Conservation (phyloP, 2,329 filamentous ascomycete species). For the Paraphaeosphaeria sporulosa region DNA sequence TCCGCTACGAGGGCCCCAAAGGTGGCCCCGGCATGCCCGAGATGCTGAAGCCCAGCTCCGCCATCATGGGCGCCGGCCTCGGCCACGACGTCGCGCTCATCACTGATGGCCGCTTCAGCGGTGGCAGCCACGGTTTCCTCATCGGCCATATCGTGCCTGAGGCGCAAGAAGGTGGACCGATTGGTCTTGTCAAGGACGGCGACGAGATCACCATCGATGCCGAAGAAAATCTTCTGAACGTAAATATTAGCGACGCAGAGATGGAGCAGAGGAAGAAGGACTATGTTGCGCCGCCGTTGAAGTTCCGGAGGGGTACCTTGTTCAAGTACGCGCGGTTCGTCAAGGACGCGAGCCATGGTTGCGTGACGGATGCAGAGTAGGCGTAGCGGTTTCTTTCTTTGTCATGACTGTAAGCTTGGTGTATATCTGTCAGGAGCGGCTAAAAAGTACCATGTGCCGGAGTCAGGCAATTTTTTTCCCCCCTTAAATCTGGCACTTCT, state of each 20-base stretch:
- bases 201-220: constrained; percentile 85
- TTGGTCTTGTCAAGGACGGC: constrained; percentile 81
- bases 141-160: constrained; percentile 90
- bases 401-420: constrained; percentile 5
- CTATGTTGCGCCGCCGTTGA: constrained; percentile 62
- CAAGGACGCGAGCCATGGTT: constrained; percentile 65
- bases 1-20: constrained; percentile 77
- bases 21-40: constrained; percentile 78
- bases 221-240: constrained; percentile 71
- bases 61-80: constrained; percentile 76
- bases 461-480: constrained; percentile 11
- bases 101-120: constrained; percentile 79
- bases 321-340: constrained; percentile 67
- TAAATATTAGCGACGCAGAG: constrained; percentile 72
- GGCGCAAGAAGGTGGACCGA: constrained; percentile 84
- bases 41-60: constrained; percentile 75
- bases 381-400: neutral
- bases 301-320: constrained; percentile 66
- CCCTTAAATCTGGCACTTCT: constrained; percentile 4
- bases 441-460: constrained; percentile 4
- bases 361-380: constrained; percentile 61
- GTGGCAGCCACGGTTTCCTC: constrained; percentile 84
- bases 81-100: constrained; percentile 77
- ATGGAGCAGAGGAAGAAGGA: constrained; percentile 59
- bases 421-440: neutral